These are phyloP conservation scores for Ceratobasidium sp. DNA, from an alignment of 1,284 basidiomycete species.

Conservation along the genomic window DNA sequence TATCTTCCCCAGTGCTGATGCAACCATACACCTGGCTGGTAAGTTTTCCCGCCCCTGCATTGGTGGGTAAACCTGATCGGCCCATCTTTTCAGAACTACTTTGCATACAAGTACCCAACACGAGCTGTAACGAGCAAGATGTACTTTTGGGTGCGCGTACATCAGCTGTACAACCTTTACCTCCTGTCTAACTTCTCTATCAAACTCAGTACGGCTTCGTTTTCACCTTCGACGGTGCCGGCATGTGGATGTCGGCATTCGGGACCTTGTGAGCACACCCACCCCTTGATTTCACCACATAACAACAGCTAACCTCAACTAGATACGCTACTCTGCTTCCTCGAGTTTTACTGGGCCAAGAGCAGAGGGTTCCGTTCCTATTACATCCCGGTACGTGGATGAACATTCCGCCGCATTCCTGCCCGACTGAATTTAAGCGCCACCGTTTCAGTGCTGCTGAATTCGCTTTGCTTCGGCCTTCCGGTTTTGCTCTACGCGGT, in stretches of 20 bases:
- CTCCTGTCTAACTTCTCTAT: background rate
- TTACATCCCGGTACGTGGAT: slow-evolving; percentile 9
- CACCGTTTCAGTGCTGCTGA: slow-evolving; percentile 9
- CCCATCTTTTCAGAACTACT: slow-evolving; percentile 5
- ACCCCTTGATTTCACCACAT: background rate
- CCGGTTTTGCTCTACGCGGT: background rate
- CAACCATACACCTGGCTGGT: slow-evolving; percentile 31
- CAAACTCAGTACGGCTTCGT: slow-evolving; percentile 17
- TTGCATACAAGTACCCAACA: slow-evolving; percentile 11
- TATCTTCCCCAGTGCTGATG: slow-evolving; percentile 14
- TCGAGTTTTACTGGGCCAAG: background rate
- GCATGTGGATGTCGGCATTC: slow-evolving; percentile 27
- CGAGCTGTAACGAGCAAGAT: slow-evolving; percentile 24
- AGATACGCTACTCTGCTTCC: slow-evolving; percentile 23
- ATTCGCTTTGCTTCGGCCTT: slow-evolving; percentile 4
- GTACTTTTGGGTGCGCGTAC: slow-evolving; percentile 17
- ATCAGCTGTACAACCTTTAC: background rate
- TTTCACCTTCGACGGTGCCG: slow-evolving; percentile 13
- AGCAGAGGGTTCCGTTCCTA: background rate
- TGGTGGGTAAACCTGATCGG: background rate
- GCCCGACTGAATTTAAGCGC: background rate
- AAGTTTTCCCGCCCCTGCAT: background rate
- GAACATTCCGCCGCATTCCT: background rate
- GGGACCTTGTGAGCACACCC: slow-evolving; percentile 11
- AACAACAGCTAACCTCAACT: background rate